Base-by-base conservation (phyloP, 129 eudicot genomes). In the Helianthus tuberosus region DNA sequence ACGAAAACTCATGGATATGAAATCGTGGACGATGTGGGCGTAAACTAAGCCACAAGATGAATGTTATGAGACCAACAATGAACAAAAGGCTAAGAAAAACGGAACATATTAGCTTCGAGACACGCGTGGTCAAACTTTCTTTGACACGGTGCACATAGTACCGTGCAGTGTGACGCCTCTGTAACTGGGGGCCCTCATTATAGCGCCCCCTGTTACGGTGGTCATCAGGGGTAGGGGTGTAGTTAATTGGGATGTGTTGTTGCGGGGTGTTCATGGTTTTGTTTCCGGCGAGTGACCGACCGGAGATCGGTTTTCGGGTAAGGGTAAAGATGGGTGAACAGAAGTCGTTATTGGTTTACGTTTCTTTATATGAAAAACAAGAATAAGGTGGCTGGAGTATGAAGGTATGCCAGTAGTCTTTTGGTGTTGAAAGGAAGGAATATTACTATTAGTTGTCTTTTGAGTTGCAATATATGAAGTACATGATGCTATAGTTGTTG, bases 21-120 rank as follows among this genome's bases (percentile, higher is more conserved):
- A 88, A 77, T 14, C 96, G 38, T 35, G 99, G 99, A 20, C 99
- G 82, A 65, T 94, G 99, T 0, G 99, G 99, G 17, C 96, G 88
- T 35, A 94, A 74, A 73, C 99, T 91, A 25, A 94, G 89, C 89
- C 93, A 94, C 14, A 94, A 65, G 52, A 94, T 94, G 90, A 94
- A 94, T 0, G 87, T 62, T 73, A 94, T 85, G 29, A 94, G 72
- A 63, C 97, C 97, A 3, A 84, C 51, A 25, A 91, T 41, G 82
- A 88, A 83, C 60, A 94, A 72, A 15, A 94, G 74, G 71, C 77
- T 81, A 44, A 94, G 80, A 51, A 88, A 79, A 14, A 91, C 81
- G 5, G 99, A 43, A 51, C 99, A 94, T 9, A 91, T 80, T 11
- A 94, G 82, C 78, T 94, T 94, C 6, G 91, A 91, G 15, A 94